A percentile compares a stretch with the other conserved stretches of the same genome.
Evolutionary conservation across 495 filamentous ascomycete species (phyloP).

Genomic region (Penicillium coffeae): DNA sequence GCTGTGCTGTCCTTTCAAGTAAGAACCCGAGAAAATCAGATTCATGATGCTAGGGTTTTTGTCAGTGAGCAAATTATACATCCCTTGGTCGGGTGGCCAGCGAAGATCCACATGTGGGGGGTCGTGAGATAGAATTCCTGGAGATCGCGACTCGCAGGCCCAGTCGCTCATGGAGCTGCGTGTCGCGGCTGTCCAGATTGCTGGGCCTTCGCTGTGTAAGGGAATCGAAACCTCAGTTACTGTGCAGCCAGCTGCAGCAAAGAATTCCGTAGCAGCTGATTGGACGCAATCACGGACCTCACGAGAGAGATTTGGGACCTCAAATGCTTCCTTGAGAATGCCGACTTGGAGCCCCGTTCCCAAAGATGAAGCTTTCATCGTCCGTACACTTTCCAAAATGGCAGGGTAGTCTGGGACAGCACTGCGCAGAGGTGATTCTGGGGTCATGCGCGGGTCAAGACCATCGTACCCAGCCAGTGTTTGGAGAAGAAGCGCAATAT

Average conservation of each 20-base stretch:
- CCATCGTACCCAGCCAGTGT: conserved; percentile 53
- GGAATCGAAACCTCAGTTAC: conserved; percentile 50
- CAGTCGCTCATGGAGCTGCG: conserved; percentile 30
- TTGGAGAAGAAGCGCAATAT: conserved; percentile 49
- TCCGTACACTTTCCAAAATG: conserved; percentile 23
- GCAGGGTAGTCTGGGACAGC: conserved; percentile 27
- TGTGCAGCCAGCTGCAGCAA: conserved; percentile 43
- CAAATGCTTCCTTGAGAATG: conserved; percentile 45
- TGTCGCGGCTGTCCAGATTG: conserved; percentile 47
- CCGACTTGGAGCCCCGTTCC: conserved; percentile 36
- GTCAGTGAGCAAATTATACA: conserved; percentile 29
- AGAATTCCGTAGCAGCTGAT: conserved; percentile 33
- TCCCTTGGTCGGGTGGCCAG: conserved; percentile 27
- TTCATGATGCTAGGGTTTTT: conserved; percentile 30
- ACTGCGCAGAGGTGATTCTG: conserved; percentile 28
- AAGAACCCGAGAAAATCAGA: conserved; percentile 28
- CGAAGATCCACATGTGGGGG: conserved; percentile 18
- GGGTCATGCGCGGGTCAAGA: conserved; percentile 49
- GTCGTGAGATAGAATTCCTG: conserved; percentile 23
- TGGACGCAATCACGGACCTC: conserved; percentile 38
- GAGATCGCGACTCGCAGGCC: conserved; percentile 25
- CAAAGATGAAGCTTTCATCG: conserved; percentile 25
- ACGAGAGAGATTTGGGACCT: conserved; percentile 33
- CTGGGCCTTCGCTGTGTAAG: conserved; percentile 37
- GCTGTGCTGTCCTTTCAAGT: conserved; percentile 20